Base-by-base conservation (phyloP, 2,329 filamentous ascomycete genomes). In the Diaporthe australafricana region DNA sequence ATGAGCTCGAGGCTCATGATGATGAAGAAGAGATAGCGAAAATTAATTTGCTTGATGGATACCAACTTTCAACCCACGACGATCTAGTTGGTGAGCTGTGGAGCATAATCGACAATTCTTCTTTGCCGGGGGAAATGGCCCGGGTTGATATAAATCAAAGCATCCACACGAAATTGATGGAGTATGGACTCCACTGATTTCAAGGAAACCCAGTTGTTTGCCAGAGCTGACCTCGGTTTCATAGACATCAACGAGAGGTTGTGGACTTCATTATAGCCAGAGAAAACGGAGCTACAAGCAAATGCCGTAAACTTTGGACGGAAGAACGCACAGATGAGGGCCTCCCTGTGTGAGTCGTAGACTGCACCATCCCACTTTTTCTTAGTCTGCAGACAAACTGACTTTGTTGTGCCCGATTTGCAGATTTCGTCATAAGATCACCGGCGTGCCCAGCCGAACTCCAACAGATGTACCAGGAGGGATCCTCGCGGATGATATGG, bases 401-500 rank as follows among this genome's bases (percentile, higher is more conserved):
- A 20, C 25, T 30, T 25, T 52, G 48, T 20, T 52, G 7, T 14
- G 9, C 6, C 4, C 20, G 2, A 52, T 48, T 55, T 40, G 6
- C 50, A 67, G 48, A 12, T 67, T 53, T 30, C 32, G 17, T 11
- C 63, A 67, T 22, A 67, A 67, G 16, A 67, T 67, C 14, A 55
- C 48, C 25, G 63, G 63, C 12, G 40, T 67, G 6, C 47, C 50
- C 20, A 72, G 70, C 20, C 14, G 40, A 22, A 68, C 50, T 16
- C 57, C 68, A 2, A 20, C 69, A 5, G 75, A 77, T 20, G 56
- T 68, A 1, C 57, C 35, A 20, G 75, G 76, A n/a, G 76, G 75
- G 25, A 74, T 77, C 27, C 45, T 77, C 17, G 76, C 71, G 2
- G 76, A 77, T 71, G 75, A 71, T 1, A 77, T 77, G 76, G 75